Percentiles rank a stretch among this genome's conserved stretches.
Conservation (phyloP, 75 land plant genomes). For the Cupressus sempervirens region DNA sequence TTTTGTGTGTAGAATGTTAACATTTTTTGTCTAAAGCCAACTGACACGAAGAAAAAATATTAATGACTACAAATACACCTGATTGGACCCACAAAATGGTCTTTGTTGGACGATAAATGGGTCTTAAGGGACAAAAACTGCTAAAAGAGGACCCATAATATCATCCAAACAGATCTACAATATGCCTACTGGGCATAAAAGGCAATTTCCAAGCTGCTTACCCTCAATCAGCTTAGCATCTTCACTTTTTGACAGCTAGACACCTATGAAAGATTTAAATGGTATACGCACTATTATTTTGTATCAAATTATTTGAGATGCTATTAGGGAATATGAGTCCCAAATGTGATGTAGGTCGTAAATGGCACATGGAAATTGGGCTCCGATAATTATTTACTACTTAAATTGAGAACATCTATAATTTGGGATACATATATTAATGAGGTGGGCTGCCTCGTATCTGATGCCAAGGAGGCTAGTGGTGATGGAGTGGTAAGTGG, state of each 20-base stretch:
- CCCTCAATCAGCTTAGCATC: neutral
- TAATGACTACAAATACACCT: too few relatives aligned
- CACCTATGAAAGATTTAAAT: neutral
- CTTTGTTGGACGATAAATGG: too few relatives aligned
- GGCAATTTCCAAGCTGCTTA: too few relatives aligned
- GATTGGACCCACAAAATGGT: too few relatives aligned
- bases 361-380: neutral
- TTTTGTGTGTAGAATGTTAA: too few relatives aligned
- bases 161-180: too few relatives aligned
- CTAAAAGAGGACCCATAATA: neutral
- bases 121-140: neutral
- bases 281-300: neutral
- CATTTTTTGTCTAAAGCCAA: too few relatives aligned
- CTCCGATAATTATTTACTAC: neutral
- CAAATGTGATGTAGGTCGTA: neutral
- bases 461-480: neutral
- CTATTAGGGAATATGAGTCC: neutral
- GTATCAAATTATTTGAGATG: neutral
- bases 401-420: neutral
- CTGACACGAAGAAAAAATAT: too few relatives aligned
- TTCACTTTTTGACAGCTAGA: neutral
- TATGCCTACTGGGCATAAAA: too few relatives aligned
- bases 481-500: neutral
- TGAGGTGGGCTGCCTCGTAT: neutral
- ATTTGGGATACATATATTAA: neutral